A percentile compares a stretch with the other conserved stretches of the same genome.
phyloP scores from a whole-genome alignment of 441 rosid species.

The Erodium moschatum region DNA sequence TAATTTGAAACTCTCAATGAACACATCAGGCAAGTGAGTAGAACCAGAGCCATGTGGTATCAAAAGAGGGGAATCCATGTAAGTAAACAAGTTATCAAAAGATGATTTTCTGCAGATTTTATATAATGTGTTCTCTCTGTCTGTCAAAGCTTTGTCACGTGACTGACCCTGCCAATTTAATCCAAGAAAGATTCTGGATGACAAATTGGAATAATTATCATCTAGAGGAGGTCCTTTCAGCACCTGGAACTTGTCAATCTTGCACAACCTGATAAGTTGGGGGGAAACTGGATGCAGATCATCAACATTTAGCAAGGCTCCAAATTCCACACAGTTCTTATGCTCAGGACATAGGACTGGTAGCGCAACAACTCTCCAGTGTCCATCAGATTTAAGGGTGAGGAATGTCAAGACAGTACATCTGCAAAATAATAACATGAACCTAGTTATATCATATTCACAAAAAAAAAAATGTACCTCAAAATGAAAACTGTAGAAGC shows the following conservation, averaged over 20 bases:
- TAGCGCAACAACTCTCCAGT: constrained; percentile 29
- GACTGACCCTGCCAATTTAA: constrained; percentile 22
- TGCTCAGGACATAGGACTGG: constrained; percentile 29
- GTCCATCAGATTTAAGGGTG: constrained; percentile 28
- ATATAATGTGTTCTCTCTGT: constrained; percentile 22
- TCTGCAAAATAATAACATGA: constrained; percentile 24
- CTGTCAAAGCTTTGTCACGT: constrained; percentile 18
- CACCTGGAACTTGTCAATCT: constrained; percentile 19
- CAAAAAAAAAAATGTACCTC: neutral
- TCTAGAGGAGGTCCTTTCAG: constrained; percentile 23
- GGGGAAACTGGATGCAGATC: constrained; percentile 26
- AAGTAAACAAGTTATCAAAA: constrained; percentile 20
- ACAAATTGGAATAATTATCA: constrained; percentile 20
- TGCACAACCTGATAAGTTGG: constrained; percentile 22
- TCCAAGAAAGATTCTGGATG: constrained; percentile 25
- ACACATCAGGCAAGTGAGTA: constrained; percentile 19
- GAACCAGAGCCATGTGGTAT: constrained; percentile 21
- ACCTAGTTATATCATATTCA: constrained; percentile 9
- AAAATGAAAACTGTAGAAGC: neutral
- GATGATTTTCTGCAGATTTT: constrained; percentile 21
- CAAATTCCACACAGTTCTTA: constrained; percentile 20
- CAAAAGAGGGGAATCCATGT: constrained; percentile 21
- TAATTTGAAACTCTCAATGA: constrained; percentile 14
- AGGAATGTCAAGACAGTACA: constrained; percentile 26
- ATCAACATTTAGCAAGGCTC: constrained; percentile 29